phyloP scores from a whole-genome alignment of 2,329 filamentous ascomycete species.

The Anisogramma anomala region DNA sequence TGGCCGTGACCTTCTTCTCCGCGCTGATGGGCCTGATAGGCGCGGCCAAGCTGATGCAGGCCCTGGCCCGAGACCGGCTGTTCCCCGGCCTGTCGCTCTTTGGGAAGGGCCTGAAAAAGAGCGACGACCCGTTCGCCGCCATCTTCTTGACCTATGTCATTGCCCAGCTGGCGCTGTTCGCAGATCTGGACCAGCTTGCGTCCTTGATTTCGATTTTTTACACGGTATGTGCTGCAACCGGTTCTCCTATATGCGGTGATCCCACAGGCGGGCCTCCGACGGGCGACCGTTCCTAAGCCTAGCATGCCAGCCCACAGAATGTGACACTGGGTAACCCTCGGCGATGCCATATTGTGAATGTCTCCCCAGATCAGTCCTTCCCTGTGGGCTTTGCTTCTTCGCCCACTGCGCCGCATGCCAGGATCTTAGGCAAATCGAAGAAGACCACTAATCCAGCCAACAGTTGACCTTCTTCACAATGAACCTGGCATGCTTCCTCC shows the following conservation, averaged over 20 bases:
- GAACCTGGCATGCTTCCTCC: conserved; percentile 74
- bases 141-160: conserved; percentile 65
- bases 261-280: no score
- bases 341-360: no score
- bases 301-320: no score
- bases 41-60: conserved; percentile 73
- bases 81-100: conserved; percentile 67
- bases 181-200: conserved; percentile 78
- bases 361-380: no score
- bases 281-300: no score
- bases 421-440: not conserved
- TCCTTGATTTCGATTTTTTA: conserved; percentile 87
- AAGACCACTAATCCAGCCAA: conserved; percentile 11
- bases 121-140: conserved; percentile 65
- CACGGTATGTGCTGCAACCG: conserved; percentile 36
- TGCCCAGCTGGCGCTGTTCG: conserved; percentile 68
- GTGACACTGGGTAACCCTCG: no score
- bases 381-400: no score
- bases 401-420: no score
- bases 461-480: conserved; percentile 83
- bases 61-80: conserved; percentile 66
- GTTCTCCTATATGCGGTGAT: no score
- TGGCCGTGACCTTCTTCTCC: conserved; percentile 74
- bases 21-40: conserved; percentile 80
- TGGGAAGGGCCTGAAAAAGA: conserved; percentile 57